Evolutionary conservation across 345 rosid genomes (phyloP).

Genomic region (Linum usitatissimum): DNA sequence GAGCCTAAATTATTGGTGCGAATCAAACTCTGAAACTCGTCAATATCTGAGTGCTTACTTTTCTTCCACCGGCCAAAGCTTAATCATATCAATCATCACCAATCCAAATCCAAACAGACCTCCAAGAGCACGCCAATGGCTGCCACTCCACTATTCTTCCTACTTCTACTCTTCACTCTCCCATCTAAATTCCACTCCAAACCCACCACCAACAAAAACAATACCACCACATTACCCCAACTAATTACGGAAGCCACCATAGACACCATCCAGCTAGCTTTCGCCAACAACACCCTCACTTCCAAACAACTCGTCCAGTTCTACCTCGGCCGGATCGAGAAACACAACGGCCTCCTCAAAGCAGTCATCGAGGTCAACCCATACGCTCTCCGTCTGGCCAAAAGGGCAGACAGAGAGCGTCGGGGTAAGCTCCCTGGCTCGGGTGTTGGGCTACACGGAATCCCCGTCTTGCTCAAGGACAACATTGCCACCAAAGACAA

Average conservation of each 20-base stretch:
- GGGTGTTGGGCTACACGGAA: conserved; percentile 37
- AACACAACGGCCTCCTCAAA: neutral
- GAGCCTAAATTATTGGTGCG: too few species aligned
- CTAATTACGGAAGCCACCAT: neutral
- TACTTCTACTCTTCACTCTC: neutral
- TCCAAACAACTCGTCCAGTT: neutral
- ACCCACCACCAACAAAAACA: neutral
- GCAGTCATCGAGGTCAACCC: conserved; percentile 30
- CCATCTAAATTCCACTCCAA: neutral
- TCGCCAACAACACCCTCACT: neutral
- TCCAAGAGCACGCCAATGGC: neutral
- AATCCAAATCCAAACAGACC: too few species aligned
- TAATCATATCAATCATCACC: too few species aligned
- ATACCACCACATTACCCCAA: neutral
- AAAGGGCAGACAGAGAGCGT: conserved; percentile 47
- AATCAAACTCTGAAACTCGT: too few species aligned
- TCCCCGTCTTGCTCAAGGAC: conserved; percentile 63
- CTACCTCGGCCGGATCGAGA: neutral
- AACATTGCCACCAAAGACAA: conserved; percentile 49
- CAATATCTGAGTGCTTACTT: too few species aligned
- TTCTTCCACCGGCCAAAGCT: too few species aligned
- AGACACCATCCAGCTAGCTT: neutral
- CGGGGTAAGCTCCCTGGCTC: conserved; percentile 14
- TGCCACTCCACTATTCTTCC: neutral
- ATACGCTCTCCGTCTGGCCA: conserved; percentile 44